Conservation (phyloP, 169 alveolate species). For the Cryptosporidium sp. region DNA sequence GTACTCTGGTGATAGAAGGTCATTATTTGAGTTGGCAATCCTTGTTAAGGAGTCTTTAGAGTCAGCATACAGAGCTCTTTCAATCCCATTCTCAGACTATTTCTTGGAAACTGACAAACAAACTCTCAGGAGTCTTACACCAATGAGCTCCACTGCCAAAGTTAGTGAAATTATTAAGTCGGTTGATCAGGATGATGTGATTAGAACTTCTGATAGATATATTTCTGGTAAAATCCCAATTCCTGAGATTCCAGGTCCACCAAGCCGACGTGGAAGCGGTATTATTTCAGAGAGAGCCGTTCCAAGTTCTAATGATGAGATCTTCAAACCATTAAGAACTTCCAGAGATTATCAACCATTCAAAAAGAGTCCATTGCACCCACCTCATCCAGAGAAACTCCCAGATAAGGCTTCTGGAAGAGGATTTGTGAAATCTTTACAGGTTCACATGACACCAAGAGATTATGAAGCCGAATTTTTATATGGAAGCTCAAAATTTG, state of each 20-base stretch:
- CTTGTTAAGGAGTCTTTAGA: conserved; percentile 19
- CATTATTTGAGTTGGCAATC: background rate
- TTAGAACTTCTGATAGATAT: conserved; percentile 48
- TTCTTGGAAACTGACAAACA: background rate
- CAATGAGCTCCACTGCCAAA: background rate
- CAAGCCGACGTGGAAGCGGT: conserved; percentile 33
- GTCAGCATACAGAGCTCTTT: conserved; percentile 13
- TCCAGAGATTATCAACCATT: background rate
- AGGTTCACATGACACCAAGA: conserved; percentile 33
- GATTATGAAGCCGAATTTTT: conserved; percentile 38
- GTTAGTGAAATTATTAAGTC: conserved; percentile 23
- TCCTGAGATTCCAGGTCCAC: conserved; percentile 73
- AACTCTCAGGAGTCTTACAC: background rate
- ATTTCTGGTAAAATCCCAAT: conserved; percentile 26
- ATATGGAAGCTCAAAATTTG: conserved; percentile 28
- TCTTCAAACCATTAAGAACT: background rate
- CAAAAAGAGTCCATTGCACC: conserved; percentile 6
- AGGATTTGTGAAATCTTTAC: conserved; percentile 7
- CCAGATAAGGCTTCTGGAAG: conserved; percentile 56
- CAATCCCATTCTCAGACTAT: conserved; percentile 24
- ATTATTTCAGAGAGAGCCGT: background rate
- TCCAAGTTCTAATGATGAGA: conserved; percentile 16
- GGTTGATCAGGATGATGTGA: conserved; percentile 3
- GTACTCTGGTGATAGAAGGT: too few species aligned
- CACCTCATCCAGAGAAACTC: conserved; percentile 36